Base-by-base conservation (phyloP, 1,284 basidiomycete genomes). In the Coriolopsis trogii region DNA sequence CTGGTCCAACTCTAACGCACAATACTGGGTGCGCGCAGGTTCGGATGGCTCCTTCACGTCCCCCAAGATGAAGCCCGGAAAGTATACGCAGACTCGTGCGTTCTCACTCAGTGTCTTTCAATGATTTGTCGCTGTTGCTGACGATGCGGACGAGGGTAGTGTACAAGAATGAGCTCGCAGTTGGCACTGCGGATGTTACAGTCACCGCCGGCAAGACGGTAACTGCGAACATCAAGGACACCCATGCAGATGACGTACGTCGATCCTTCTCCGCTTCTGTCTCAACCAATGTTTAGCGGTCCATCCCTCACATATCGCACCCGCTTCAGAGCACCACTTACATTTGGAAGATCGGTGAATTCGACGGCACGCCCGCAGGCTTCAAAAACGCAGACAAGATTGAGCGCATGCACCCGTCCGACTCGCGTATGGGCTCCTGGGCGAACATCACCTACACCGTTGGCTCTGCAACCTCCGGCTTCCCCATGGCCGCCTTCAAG, bases 351-450 rank as follows among this genome's bases (percentile, higher is more conserved):
- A 44, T 44, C 30, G 56, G 76, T 68, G 73, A 72, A 24, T 71
- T 73, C 21, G 77, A 78, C 56, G 76, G 76, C 34, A 75, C 72
- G 13, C 76, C 77, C 7, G 60, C 67, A 20, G 77, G 67, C 64
- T 74, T 78, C 65, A 65, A 77, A 30, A 78, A 78, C 55, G 74
- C 76, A 7, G 74, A 78, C 60, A 77, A 74, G 55, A 78, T 79
- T 29, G 64, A 79, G 60, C 72, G 64, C 15, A 76, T 79, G 73
- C 77, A 78, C 51, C 75, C 74, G 70, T 77, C 74, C 9, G 76
- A 78, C 60, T 60, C 70, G 4, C 67, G 75, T 47, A 78, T 79
- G 77, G 68, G 68, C 49, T 63, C 59, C 28, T 79, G 76, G 76
- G 73, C 73, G 3, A 74, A 74, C 8, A 51, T 73, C 41, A 76